phyloP scores from a whole-genome alignment of 441 rosid genomes.

The Mallotus japonicus region DNA sequence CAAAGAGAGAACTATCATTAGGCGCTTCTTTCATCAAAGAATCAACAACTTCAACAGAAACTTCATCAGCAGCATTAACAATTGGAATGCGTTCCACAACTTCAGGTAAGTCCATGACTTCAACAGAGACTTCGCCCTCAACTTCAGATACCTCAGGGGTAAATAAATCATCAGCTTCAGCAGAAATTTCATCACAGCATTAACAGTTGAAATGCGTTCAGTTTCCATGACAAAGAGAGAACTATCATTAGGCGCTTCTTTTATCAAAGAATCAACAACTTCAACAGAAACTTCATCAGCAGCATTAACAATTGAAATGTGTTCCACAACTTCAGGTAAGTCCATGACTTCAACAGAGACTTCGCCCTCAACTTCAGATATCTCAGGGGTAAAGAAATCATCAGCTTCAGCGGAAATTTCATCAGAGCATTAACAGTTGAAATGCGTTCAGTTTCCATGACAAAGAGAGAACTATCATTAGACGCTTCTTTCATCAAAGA shows the following conservation, averaged over 20 bases:
- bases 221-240: not conserved
- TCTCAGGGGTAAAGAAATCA: not conserved
- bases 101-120: not conserved
- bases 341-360: constrained; percentile 11
- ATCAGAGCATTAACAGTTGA: not conserved
- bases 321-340: not conserved
- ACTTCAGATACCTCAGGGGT: not conserved
- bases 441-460: not conserved
- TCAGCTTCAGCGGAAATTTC: not conserved
- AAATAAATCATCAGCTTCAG: not conserved
- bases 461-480: not conserved
- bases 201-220: not conserved
- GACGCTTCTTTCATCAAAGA: too few relatives aligned
- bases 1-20: not conserved
- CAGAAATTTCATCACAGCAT: not conserved
- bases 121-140: constrained; percentile 11
- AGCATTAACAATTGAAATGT: not conserved
- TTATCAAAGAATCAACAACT: not conserved
- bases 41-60: not conserved
- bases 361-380: constrained; percentile 3
- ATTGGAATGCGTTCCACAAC: not conserved
- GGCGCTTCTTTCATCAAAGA: too few relatives aligned
- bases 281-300: constrained; percentile 1
- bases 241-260: too few relatives aligned
- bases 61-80: not conserved